phyloP scores from a whole-genome alignment of 2,329 filamentous ascomycete genomes.

The Neodidymelliopsis sp. region DNA sequence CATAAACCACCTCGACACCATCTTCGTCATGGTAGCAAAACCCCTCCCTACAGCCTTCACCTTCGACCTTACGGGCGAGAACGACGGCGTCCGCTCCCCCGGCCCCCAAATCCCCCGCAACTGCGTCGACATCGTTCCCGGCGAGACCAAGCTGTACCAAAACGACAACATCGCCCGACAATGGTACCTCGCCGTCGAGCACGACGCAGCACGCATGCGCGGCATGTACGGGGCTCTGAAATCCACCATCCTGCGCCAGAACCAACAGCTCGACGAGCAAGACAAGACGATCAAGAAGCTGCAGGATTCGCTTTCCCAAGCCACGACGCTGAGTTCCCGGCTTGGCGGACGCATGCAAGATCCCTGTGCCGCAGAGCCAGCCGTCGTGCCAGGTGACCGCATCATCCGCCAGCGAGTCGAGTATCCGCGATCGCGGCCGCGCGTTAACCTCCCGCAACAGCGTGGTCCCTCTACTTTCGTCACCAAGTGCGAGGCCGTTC shows the following conservation, averaged over 20 bases:
- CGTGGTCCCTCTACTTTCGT: not conserved
- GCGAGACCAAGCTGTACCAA: constrained; percentile 1
- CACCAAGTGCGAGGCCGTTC: constrained; percentile 3
- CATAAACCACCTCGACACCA: constrained; percentile 19
- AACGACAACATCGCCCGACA: not conserved
- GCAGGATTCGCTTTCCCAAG: not conserved
- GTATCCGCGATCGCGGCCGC: not conserved
- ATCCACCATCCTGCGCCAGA: not conserved
- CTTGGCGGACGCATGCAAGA: not conserved
- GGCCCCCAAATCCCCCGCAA: not conserved
- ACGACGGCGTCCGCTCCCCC: not conserved
- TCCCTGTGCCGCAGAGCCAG: not conserved
- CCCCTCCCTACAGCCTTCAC: not conserved
- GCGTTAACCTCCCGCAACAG: not conserved
- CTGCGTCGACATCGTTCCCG: not conserved
- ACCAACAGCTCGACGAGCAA: not conserved
- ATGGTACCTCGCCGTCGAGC: not conserved
- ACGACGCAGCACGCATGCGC: not conserved
- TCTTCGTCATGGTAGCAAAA: constrained; percentile 18
- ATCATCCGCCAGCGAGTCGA: not conserved
- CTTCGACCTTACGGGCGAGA: not conserved
- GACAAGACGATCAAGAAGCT: not conserved
- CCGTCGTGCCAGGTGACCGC: not conserved
- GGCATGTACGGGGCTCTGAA: not conserved
- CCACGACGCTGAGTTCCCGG: not conserved